phyloP scores from a whole-genome alignment of 2,329 filamentous ascomycete genomes.

The Ophiocordyceps camponoti-rufipedis region DNA sequence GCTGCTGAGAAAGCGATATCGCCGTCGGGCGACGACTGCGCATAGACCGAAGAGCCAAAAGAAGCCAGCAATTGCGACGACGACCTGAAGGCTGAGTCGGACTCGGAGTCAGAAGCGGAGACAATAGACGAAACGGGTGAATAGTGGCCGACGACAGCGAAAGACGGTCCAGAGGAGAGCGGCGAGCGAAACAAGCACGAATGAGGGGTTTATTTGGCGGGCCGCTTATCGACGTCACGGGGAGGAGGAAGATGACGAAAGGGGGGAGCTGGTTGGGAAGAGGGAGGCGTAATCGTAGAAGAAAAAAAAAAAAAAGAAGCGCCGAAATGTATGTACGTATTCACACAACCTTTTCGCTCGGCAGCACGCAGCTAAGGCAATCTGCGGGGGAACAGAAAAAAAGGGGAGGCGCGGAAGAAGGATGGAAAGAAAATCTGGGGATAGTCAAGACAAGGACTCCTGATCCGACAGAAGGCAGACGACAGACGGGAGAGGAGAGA shows the following conservation, averaged over 20 bases:
- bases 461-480: not conserved
- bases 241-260: not conserved
- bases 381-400: no score
- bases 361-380: no score
- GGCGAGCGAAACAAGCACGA: not conserved
- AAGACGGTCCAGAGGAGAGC: not conserved
- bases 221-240: not conserved
- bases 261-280: not conserved
- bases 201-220: not conserved
- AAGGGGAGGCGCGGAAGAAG: no score
- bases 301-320: no score
- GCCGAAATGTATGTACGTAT: no score
- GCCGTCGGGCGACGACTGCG: constrained; percentile 5
- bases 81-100: not conserved
- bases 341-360: no score
- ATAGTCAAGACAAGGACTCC: no score
- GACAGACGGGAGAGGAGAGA: not conserved
- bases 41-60: not conserved
- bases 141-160: not conserved
- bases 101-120: not conserved
- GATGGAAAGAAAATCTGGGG: no score
- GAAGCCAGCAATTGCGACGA: not conserved
- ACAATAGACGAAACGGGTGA: not conserved
- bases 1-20: constrained; percentile 3
- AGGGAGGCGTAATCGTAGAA: not conserved